Evolutionary conservation across 805 yeast genomes (phyloP), one percentile per base, ranked within the genome.

Genomic region (Schwanniomyces sp.): DNA sequence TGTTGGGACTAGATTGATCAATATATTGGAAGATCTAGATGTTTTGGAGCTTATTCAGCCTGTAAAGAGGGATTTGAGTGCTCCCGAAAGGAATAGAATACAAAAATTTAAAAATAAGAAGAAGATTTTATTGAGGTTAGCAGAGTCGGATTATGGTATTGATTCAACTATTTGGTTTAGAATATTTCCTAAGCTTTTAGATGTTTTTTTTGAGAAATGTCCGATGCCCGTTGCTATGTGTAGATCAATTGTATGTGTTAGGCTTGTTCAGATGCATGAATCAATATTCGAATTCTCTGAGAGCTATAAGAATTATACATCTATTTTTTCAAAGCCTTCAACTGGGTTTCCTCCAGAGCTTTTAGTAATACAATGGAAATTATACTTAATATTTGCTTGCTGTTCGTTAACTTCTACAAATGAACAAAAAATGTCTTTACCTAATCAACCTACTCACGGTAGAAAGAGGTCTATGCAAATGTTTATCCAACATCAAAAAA

Each of bases 151-250:
- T 49, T 88, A 91, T 59, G 97, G 98, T 1, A 91, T 94, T 8
- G 99, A 94, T 67, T 84, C 96, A 1, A 96, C 98, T 0, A 70
- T 94, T n/a, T 94, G 99, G 99, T 86, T 92, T 57, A 79, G 96
- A 51, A 79, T 86, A 1, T 91, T 88, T 57, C 97, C 97, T 1
- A 79, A 78, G 32, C 69, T 94, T 2, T 67, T 94, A 37, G 82
- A 79, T 29, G 74, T 82, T 1, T 82, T 94, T 49, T 90, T 88
- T 51, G 88, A 82, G 50, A 78, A 76, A 41, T 91, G 96, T 58
- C 98, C 99, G 0, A 85, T 92, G 61, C 92, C 96, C 0, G 90
- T 92, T 65, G 99, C 98, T 0, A 72, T 94, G 47, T 90, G 96
- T 52, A 80, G 99, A 7, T 86, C 96, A 2, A 85, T 88, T 51